Percentiles rank a stretch among this genome's conserved stretches.
Conservation (phyloP, 495 filamentous ascomycete genomes). For the Podospora appendiculata region DNA sequence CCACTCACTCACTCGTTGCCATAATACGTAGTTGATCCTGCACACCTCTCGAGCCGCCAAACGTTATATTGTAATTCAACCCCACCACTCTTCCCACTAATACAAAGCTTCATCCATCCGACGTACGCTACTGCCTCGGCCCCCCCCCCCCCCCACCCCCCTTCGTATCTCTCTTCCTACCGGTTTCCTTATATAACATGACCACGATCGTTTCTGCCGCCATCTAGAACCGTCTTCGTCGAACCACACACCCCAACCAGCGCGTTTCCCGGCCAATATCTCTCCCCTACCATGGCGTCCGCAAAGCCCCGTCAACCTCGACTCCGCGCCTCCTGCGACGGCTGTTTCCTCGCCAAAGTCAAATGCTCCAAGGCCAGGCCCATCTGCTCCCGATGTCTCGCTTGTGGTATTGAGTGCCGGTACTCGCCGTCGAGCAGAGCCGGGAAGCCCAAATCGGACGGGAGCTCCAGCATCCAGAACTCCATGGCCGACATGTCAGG, state of each 20-base stretch:
- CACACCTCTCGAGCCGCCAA: conserved; percentile 10
- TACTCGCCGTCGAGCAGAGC: conserved; percentile 45
- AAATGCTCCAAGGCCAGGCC: conserved; percentile 45
- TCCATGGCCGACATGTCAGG: conserved; percentile 11
- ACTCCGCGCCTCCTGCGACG: conserved; percentile 45
- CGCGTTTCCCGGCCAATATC: background rate
- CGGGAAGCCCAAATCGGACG: conserved; percentile 35
- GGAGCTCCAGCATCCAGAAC: conserved; percentile 19
- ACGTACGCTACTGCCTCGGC: conserved; percentile 2
- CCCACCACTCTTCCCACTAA: conserved; percentile 11
- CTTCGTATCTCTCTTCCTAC: background rate
- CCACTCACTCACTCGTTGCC: conserved; percentile 7
- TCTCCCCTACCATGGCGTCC: conserved; percentile 20
- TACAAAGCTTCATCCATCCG: conserved; percentile 5
- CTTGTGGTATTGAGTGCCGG: conserved; percentile 36
- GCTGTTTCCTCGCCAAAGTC: conserved; percentile 49
- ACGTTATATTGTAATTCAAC: conserved; percentile 18
- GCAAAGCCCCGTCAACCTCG: conserved; percentile 31
- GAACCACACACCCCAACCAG: background rate
- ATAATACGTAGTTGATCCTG: conserved; percentile 13
- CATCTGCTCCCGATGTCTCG: conserved; percentile 40
- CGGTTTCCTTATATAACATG: conserved; percentile 12
- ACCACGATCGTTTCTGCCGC: conserved; percentile 8
- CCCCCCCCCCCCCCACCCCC: background rate
- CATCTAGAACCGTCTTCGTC: conserved; percentile 2